phyloP scores from a whole-genome alignment of 257 asterid genomes.

The Solanum arcanum region DNA sequence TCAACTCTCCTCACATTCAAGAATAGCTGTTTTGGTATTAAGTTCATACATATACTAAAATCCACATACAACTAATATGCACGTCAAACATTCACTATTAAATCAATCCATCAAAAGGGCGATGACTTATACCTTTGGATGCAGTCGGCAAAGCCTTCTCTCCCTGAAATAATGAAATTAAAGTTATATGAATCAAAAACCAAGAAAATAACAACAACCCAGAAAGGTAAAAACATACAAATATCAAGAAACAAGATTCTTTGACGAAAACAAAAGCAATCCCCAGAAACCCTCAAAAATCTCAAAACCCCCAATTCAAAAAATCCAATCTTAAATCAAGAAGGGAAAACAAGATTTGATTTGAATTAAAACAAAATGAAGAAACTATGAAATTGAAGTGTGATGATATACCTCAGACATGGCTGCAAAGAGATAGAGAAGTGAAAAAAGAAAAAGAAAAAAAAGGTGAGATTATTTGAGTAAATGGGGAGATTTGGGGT shows the following conservation, averaged over 20 bases:
- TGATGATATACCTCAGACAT: slow-evolving; percentile 28
- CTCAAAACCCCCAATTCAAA: background rate
- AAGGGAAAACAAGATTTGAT: background rate
- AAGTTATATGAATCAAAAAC: background rate
- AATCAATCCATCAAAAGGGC: background rate
- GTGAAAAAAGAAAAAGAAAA: background rate
- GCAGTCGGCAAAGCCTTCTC: background rate
- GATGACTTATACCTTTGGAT: background rate
- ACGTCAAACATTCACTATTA: background rate
- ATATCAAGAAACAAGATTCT: background rate
- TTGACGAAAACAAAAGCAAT: background rate
- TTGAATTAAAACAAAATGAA: background rate
- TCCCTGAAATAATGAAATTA: background rate
- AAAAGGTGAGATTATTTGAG: background rate
- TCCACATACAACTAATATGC: background rate
- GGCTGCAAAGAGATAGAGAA: slow-evolving; percentile 5
- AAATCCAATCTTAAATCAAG: background rate
- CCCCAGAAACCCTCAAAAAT: background rate
- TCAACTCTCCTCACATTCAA: background rate
- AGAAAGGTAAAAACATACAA: background rate
- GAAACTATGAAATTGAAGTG: background rate
- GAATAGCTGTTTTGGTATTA: background rate
- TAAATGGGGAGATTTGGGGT: slow-evolving; percentile 2
- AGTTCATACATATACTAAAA: background rate
- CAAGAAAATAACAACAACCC: background rate